These are phyloP conservation scores for Trametes elegans DNA, from an alignment of 768 basidiomycete species.

Conservation along the genomic window DNA sequence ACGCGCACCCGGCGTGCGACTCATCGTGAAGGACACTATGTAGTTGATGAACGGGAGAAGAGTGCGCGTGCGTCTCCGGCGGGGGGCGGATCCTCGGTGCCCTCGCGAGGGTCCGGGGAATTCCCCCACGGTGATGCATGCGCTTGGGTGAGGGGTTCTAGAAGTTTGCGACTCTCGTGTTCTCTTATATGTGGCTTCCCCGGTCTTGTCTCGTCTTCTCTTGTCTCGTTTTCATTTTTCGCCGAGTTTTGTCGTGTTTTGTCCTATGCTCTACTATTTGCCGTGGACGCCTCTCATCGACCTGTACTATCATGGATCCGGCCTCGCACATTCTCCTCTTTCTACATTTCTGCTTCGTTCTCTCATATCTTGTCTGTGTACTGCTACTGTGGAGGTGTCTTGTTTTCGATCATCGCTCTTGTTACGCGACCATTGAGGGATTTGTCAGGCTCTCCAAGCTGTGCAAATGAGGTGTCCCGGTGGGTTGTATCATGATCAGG, in stretches of 20 bases:
- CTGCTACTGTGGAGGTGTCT: no score
- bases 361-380: no score
- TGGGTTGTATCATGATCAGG: no score
- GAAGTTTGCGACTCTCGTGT: no score
- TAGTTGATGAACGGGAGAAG: conserved; percentile 12
- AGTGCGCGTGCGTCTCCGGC: conserved; percentile 1
- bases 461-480: no score
- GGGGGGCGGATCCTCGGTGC: background rate
- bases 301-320: no score
- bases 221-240: background rate
- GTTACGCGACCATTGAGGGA: no score
- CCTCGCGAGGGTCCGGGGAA: background rate
- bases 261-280: background rate
- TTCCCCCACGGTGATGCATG: conserved; percentile 7
- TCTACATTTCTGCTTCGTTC: no score
- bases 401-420: no score
- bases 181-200: no score
- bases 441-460: no score
- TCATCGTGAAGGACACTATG: conserved; percentile 5
- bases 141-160: background rate
- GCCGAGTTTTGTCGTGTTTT: background rate
- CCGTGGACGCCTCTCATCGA: background rate
- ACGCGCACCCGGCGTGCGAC: conserved; percentile 9
- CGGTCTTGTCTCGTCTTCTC: background rate
- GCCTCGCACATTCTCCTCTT: no score